Conservation (phyloP, 1,284 basidiomycete species). For the Austroboletus novae-zelandiae region DNA sequence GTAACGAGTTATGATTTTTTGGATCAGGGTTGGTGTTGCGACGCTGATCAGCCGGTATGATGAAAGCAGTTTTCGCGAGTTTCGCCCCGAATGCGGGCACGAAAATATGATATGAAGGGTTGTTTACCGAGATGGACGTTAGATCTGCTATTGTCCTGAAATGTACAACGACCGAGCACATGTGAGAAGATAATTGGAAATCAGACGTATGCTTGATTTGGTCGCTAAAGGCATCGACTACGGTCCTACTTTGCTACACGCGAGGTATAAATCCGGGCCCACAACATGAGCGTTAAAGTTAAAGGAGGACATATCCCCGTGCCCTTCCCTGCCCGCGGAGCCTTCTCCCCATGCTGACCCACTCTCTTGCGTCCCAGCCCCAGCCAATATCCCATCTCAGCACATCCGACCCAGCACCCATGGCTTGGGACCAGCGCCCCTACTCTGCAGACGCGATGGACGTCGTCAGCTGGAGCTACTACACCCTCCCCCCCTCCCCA, state of each 20-base stretch:
- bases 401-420: conserved; percentile 46
- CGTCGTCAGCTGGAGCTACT: conserved; percentile 44
- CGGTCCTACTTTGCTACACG: conserved; percentile 28
- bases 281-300: conserved; percentile 20
- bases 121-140: conserved; percentile 24
- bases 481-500: conserved; percentile 50
- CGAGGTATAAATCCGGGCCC: conserved; percentile 32
- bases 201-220: conserved; percentile 34
- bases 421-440: conserved; percentile 45
- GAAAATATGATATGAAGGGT: conserved; percentile 15
- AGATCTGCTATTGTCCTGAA: conserved; percentile 28
- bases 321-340: conserved; percentile 8
- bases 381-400: conserved; percentile 50
- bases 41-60: conserved; percentile 19
- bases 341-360: conserved; percentile 12
- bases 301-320: conserved; percentile 19
- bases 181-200: conserved; percentile 34
- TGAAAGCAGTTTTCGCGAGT: conserved; percentile 12
- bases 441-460: conserved; percentile 40
- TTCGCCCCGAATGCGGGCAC: conserved; percentile 17
- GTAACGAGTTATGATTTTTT: conserved; percentile 14
- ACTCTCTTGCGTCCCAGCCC: conserved; percentile 30
- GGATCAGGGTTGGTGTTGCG: conserved; percentile 19
- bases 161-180: conserved; percentile 31
- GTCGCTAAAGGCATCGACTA: conserved; percentile 26